phyloP scores from a whole-genome alignment of 176 grass and related monocot genomes.

The Rhynchospora tenuis region DNA sequence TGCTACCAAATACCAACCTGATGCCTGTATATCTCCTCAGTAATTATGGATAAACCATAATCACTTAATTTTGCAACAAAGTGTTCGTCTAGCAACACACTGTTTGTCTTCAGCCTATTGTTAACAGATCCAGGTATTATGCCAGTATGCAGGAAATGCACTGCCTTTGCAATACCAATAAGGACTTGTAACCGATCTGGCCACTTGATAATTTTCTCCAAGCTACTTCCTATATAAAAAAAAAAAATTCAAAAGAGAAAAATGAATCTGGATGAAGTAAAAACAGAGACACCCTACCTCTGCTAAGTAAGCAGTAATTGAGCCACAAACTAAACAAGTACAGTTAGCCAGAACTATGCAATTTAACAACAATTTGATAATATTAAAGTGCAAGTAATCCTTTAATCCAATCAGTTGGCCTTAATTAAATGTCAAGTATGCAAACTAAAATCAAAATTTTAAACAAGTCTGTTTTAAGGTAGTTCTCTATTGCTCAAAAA shows the following conservation, averaged over 20 bases:
- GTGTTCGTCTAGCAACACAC: slow-evolving; percentile 87
- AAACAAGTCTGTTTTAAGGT: background rate
- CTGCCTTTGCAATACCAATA: slow-evolving; percentile 80
- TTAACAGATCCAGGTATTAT: slow-evolving; percentile 97
- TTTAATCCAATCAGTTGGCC: background rate
- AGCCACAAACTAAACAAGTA: background rate
- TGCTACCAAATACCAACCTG: slow-evolving; percentile 40
- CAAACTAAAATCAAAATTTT: background rate
- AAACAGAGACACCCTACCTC: background rate
- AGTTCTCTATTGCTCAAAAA: background rate
- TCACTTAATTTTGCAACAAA: slow-evolving; percentile 75
- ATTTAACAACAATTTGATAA: background rate
- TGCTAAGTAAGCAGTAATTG: background rate
- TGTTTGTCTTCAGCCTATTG: slow-evolving; percentile 65
- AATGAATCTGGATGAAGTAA: background rate
- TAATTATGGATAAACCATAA: slow-evolving; percentile 89
- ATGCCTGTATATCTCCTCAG: slow-evolving; percentile 81
- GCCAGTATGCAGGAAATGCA: slow-evolving; percentile 94
- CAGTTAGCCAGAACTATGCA: background rate
- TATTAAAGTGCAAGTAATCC: background rate
- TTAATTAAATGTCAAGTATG: background rate
- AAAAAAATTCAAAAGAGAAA: slow-evolving; percentile 25
- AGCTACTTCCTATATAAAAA: slow-evolving; percentile 47
- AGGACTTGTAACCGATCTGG: slow-evolving; percentile 61
- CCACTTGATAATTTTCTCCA: slow-evolving; percentile 73